A percentile compares a stretch with the other conserved stretches of the same genome.
phyloP scores from a whole-genome alignment of 345 rosid genomes.

The Eucalyptus leucophloia region DNA sequence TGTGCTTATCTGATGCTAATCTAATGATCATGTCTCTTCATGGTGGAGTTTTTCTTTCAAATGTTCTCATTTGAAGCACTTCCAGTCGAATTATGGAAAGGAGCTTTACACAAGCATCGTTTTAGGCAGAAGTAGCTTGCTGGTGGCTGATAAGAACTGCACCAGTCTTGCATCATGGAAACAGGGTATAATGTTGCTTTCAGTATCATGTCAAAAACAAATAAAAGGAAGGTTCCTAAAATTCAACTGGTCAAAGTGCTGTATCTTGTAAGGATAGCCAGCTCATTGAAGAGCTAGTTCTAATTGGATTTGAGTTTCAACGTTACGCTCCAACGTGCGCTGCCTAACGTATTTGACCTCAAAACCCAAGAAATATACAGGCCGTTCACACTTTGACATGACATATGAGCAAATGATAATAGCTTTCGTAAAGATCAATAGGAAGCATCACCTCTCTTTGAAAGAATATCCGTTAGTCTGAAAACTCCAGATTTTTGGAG shows the following conservation, averaged over 20 bases:
- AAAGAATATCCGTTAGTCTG: neutral
- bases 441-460: neutral
- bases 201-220: neutral
- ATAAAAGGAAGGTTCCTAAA: neutral
- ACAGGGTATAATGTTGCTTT: neutral
- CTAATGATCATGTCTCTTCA: neutral
- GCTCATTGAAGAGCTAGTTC: neutral
- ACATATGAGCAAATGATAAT: neutral
- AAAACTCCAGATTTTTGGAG: neutral
- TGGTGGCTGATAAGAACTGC: neutral
- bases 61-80: neutral
- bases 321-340: neutral
- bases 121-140: neutral
- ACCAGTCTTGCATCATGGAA: neutral
- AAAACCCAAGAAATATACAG: neutral
- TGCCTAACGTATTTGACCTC: neutral
- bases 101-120: neutral
- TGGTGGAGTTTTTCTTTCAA: neutral
- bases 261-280: neutral
- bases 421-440: neutral
- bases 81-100: neutral
- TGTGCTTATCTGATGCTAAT: neutral
- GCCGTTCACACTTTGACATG: neutral
- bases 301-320: neutral
- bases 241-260: neutral